phyloP scores from a whole-genome alignment of 192 early-diverging fungal species.

The Coemansia sp. region DNA sequence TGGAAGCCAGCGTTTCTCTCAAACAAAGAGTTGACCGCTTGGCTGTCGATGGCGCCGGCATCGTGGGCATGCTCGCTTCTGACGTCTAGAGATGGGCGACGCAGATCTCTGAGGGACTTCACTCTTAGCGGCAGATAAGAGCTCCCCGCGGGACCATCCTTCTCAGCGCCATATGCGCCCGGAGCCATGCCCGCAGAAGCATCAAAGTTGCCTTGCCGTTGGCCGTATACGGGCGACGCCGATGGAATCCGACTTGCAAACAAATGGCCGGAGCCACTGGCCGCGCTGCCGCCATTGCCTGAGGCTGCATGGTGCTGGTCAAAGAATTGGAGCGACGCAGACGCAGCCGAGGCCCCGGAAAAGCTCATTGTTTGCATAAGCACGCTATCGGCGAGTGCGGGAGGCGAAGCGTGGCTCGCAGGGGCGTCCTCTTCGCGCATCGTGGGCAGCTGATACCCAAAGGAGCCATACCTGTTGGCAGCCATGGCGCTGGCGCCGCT shows the following conservation, averaged over 20 bases:
- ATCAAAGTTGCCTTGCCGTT: slow-evolving; percentile 5
- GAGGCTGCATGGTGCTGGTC: slow-evolving; percentile 6
- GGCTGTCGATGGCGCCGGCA: slow-evolving; percentile 6
- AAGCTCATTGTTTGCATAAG: slow-evolving; percentile 46
- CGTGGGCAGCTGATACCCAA: slow-evolving; percentile 37
- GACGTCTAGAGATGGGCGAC: slow-evolving; percentile 28
- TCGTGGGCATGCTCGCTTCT: slow-evolving; percentile 3
- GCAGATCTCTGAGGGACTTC: slow-evolving; percentile 41
- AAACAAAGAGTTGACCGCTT: slow-evolving; percentile 19
- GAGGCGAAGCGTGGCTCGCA: slow-evolving; percentile 6
- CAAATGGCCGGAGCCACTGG: slow-evolving; percentile 1
- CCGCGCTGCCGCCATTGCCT: background rate
- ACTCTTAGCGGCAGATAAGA: slow-evolving; percentile 27
- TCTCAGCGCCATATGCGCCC: background rate
- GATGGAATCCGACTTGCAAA: slow-evolving; percentile 10
- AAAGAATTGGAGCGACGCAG: background rate
- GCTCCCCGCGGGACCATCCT: background rate
- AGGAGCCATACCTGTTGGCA: slow-evolving; percentile 16
- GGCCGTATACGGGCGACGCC: slow-evolving; percentile 13
- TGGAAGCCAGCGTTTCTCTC: slow-evolving; percentile 26
- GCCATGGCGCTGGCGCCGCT: background rate
- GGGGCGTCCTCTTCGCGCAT: slow-evolving; percentile 46
- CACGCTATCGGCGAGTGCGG: slow-evolving; percentile 13
- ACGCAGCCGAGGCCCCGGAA: slow-evolving; percentile 9
- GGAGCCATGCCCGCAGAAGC: background rate